Evolutionary conservation across 2,329 filamentous ascomycete species (phyloP), one percentile per base, ranked within the genome.

Genomic region (Xylaria sp.): DNA sequence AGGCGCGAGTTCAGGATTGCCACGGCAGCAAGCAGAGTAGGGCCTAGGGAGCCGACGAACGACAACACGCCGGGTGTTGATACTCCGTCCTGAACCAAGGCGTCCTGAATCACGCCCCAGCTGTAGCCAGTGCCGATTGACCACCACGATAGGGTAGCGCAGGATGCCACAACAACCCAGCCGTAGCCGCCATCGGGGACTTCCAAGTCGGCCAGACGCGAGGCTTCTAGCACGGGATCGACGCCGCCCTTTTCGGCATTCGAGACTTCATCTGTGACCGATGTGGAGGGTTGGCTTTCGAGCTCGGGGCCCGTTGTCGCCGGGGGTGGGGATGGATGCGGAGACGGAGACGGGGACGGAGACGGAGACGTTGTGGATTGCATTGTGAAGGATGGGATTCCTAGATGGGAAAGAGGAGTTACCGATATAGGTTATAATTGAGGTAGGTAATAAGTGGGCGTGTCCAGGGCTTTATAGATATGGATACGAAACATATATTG

Each of bases 141-240:
- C 65, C 65, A 67, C 62, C 65, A 66, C 18, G 65, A 54, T 37
- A 65, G 11, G 8, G 60, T 37, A 10, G 65, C 61, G 54, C 65
- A 66, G 6, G 57, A 57, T 1, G 50, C 46, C 7, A 66, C 60
- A 35, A 65, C 57, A 8, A 65, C 63, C 65, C 65, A 66, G 46
- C 62, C 63, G 46, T 66, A 66, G 16, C 65, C 65, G 16, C 65
- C 65, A 2, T 66, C 65, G 13, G 65, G 65, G 13, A 64, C 63
- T 39, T 63, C 59, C 11, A 59, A 62, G 52, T 65, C 64, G 18
- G 63, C 64, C 6, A 65, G 30, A 23, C 61, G 64, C 42, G 64
- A 66, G 13, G 64, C 64, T 46, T 64, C 61, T 7, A 65, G 57
- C n/a, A 60, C 58, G 7, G 63, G 59, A 47, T 65, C 63, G 3